Conservation (phyloP, 2,329 filamentous ascomycete genomes). For the Colletotrichum horii region DNA sequence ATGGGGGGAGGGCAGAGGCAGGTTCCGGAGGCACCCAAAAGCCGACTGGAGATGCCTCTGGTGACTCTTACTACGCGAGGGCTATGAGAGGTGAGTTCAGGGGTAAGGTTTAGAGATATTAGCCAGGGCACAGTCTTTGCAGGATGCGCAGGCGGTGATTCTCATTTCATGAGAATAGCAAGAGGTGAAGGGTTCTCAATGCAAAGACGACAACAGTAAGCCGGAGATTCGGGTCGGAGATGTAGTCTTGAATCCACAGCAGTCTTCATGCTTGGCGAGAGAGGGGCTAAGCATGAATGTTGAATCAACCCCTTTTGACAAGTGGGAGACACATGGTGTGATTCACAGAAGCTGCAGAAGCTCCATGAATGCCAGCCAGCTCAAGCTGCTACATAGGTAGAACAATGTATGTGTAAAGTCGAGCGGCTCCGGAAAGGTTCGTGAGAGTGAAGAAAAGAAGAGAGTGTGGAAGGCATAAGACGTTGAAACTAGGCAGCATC, state of each 20-base stretch:
- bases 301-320: background rate
- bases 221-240: background rate
- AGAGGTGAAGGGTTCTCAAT: background rate
- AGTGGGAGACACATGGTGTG: background rate
- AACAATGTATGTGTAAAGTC: too few species aligned
- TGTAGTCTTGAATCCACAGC: background rate
- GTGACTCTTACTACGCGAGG: background rate
- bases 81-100: background rate
- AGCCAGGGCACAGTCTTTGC: background rate
- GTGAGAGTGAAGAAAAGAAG: too few species aligned
- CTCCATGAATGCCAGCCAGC: too few species aligned
- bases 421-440: too few species aligned
- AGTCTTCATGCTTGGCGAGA: background rate
- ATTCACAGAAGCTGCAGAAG: too few species aligned
- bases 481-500: too few species aligned
- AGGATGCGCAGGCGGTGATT: background rate
- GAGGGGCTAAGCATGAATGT: background rate
- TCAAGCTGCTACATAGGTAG: too few species aligned
- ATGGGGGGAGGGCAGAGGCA: background rate
- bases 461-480: too few species aligned
- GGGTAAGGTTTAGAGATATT: background rate
- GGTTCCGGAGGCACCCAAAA: background rate
- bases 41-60: background rate
- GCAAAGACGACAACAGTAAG: background rate
- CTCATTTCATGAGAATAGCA: background rate